Evolutionary conservation across 495 filamentous ascomycete genomes (phyloP).

Genomic region (Penicillium crystallinum): DNA sequence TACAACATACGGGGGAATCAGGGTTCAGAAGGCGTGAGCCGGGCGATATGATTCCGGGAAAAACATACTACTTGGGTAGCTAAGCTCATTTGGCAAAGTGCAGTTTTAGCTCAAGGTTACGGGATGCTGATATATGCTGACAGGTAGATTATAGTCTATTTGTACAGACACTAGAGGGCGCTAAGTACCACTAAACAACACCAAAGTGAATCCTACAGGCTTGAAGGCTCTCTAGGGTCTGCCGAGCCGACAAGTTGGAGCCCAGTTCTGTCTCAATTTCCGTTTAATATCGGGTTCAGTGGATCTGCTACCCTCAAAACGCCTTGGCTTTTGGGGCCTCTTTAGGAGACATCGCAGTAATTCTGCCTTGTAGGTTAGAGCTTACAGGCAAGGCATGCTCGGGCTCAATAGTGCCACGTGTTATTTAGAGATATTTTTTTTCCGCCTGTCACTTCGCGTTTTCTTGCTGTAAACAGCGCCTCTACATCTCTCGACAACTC

Average conservation of each 20-base stretch:
- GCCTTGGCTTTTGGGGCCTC: not conserved
- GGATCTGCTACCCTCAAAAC: not conserved
- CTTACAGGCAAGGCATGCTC: not conserved
- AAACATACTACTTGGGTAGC: not conserved
- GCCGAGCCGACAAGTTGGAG: not conserved
- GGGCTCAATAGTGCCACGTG: not conserved
- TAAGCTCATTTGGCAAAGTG: not conserved
- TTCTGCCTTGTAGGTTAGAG: not conserved
- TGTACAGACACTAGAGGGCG: not conserved
- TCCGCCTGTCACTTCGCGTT: no score
- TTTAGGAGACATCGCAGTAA: not conserved
- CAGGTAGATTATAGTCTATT: slow-evolving; percentile 4
- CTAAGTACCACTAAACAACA: not conserved
- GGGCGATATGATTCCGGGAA: not conserved
- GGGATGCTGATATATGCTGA: not conserved
- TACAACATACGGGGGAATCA: not conserved
- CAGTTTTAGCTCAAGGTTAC: not conserved
- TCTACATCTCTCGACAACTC: not conserved
- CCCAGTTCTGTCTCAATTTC: not conserved
- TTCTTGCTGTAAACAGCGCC: no score
- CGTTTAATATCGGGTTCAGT: not conserved
- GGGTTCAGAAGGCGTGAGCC: not conserved
- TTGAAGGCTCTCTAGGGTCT: not conserved
- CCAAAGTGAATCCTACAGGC: not conserved
- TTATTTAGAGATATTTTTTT: not conserved